A percentile compares a stretch with the other conserved stretches of the same genome.
Conservation (phyloP, 2,329 filamentous ascomycete genomes). For the Diaporthe capsici region DNA sequence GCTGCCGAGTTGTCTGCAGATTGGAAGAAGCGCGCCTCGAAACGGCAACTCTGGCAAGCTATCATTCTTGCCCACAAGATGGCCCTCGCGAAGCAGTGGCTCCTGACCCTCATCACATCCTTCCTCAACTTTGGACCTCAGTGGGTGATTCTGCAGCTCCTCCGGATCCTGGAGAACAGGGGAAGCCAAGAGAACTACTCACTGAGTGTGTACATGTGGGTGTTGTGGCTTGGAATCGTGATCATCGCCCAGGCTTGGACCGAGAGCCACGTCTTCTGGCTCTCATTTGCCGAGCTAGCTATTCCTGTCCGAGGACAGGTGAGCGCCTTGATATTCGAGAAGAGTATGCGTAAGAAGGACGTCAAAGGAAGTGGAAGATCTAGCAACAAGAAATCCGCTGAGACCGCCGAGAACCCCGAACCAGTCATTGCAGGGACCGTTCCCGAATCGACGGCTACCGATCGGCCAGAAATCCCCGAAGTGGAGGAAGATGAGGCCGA, state of each 20-base stretch:
- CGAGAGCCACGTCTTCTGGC: constrained; percentile 77
- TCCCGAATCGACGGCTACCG: constrained; percentile 49
- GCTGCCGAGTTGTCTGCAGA: constrained; percentile 63
- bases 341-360: constrained; percentile 83
- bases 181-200: constrained; percentile 60
- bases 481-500: constrained; percentile 62
- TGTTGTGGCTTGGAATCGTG: constrained; percentile 72
- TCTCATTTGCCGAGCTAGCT: constrained; percentile 72
- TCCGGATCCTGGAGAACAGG: constrained; percentile 73
- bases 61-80: constrained; percentile 71
- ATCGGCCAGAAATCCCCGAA: constrained; percentile 53
- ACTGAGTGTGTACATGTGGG: constrained; percentile 76
- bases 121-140: constrained; percentile 79
- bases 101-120: constrained; percentile 66
- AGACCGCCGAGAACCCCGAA: constrained; percentile 48
- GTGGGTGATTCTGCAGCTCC: constrained; percentile 75
- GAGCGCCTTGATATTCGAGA: constrained; percentile 80
- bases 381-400: constrained; percentile 53
- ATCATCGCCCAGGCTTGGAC: constrained; percentile 72
- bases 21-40: constrained; percentile 64
- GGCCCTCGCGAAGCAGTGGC: constrained; percentile 70
- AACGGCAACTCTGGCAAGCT: constrained; percentile 70
- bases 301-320: constrained; percentile 79
- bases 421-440: constrained; percentile 47
- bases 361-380: constrained; percentile 73